A percentile compares a stretch with the other conserved stretches of the same genome.
phyloP scores from a whole-genome alignment of 2,329 filamentous ascomycete genomes.

The Claviceps sp. region DNA sequence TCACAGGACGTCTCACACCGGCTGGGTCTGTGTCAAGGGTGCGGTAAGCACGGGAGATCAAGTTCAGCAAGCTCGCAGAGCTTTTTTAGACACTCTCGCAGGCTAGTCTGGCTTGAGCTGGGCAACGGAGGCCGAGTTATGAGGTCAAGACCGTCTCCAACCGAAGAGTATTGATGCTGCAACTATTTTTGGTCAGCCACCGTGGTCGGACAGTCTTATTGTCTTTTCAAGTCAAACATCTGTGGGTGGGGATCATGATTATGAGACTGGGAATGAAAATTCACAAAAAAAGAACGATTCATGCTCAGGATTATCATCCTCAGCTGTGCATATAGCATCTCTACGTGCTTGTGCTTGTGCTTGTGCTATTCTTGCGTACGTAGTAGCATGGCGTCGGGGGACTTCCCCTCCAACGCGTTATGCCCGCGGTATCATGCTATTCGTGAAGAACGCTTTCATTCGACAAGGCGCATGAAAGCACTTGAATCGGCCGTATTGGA shows the following conservation, averaged over 20 bases:
- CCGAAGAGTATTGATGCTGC: neutral
- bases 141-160: neutral
- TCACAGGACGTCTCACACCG: slow-evolving; percentile 6
- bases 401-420: neutral
- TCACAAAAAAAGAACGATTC: no score
- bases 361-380: neutral
- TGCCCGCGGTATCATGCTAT: neutral
- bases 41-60: slow-evolving; percentile 1
- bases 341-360: neutral
- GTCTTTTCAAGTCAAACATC: neutral
- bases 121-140: neutral
- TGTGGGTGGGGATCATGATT: no score
- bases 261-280: no score
- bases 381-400: neutral
- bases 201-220: neutral
- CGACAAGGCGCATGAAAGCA: neutral
- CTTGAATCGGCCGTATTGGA: no score
- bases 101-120: neutral
- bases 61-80: neutral
- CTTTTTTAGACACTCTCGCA: neutral
- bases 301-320: no score
- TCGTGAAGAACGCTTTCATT: neutral
- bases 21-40: neutral
- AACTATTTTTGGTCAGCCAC: neutral
- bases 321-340: no score